Conservation (phyloP, 208 protist genomes). For the Trypanosoma congolense region DNA sequence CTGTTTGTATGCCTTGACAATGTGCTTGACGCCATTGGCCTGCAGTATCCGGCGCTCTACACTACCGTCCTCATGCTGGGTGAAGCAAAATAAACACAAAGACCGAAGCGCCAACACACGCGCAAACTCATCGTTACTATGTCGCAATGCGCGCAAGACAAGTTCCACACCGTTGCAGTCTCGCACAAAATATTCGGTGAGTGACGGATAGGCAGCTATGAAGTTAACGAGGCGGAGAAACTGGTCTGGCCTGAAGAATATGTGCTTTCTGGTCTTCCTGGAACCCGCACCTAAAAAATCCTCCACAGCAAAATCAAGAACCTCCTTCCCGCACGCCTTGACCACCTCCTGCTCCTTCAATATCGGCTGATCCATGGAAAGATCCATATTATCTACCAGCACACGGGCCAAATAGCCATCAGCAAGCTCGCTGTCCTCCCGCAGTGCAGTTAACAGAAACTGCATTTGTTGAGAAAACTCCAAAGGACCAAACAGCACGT, state of each 20-base stretch:
- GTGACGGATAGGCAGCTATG: constrained; percentile 55
- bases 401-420: constrained; percentile 86
- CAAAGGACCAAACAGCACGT: constrained; percentile 84
- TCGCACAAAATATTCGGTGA: constrained; percentile 71
- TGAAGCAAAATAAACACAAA: constrained; percentile 79
- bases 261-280: constrained; percentile 57
- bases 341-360: constrained; percentile 65
- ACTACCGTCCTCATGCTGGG: constrained; percentile 67
- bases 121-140: constrained; percentile 65
- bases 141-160: constrained; percentile 59
- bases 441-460: constrained; percentile 80
- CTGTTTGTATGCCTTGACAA: constrained; percentile 79
- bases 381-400: constrained; percentile 83
- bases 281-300: constrained; percentile 67
- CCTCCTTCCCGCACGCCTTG: constrained; percentile 47
- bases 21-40: constrained; percentile 54
- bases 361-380: constrained; percentile 75
- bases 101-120: constrained; percentile 73
- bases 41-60: constrained; percentile 77
- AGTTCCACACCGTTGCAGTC: constrained; percentile 70
- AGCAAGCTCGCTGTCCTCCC: constrained; percentile 83
- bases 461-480: constrained; percentile 86
- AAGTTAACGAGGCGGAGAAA: constrained; percentile 85
- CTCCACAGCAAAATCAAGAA: constrained; percentile 77
- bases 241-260: constrained; percentile 82